Percentiles rank a stretch among this genome's conserved stretches.
Evolutionary conservation across 768 basidiomycete genomes (phyloP).

Genomic region (Mycena chlorophos): DNA sequence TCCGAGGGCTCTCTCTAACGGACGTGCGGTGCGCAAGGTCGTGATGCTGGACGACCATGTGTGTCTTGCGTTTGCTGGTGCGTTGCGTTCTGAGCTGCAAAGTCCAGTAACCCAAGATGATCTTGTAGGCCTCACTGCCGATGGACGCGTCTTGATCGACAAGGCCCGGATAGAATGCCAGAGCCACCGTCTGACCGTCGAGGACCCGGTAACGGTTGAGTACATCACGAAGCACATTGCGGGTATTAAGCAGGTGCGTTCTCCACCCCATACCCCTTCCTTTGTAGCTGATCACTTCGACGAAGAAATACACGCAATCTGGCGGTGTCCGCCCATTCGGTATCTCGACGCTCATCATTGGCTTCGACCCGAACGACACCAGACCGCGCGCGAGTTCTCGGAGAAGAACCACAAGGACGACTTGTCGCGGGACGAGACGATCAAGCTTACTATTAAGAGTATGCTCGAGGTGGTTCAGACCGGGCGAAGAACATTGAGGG

Average conservation of each 20-base stretch:
- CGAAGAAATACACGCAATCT: constrained; percentile 70
- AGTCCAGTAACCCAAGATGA: constrained; percentile 5
- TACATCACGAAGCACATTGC: constrained; percentile 98
- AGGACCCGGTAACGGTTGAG: constrained; percentile 97
- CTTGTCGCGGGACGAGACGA: constrained; percentile 81
- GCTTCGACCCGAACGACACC: constrained; percentile 92
- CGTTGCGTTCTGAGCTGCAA: constrained; percentile 8
- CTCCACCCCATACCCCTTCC: background rate
- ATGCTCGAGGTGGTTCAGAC: constrained; percentile 98
- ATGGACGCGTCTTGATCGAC: constrained; percentile 96
- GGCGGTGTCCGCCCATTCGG: constrained; percentile 98
- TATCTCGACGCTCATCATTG: constrained; percentile 93
- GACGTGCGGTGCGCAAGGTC: constrained; percentile 97
- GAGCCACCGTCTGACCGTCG: constrained; percentile 93
- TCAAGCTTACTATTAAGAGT: constrained; percentile 94
- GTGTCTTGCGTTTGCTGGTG: constrained; percentile 96
- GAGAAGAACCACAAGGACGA: constrained; percentile 98
- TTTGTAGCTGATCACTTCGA: background rate
- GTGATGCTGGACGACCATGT: constrained; percentile 98
- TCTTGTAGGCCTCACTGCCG: constrained; percentile 96
- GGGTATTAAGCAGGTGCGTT: constrained; percentile 91
- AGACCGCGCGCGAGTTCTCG: constrained; percentile 92
- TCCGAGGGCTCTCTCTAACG: no score
- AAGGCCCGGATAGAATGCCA: constrained; percentile 98
- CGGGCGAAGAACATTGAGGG: constrained; percentile 99